Evolutionary conservation across 371 early-diverging fungal genomes (phyloP).

Genomic region (Saksenaea oblongispora): DNA sequence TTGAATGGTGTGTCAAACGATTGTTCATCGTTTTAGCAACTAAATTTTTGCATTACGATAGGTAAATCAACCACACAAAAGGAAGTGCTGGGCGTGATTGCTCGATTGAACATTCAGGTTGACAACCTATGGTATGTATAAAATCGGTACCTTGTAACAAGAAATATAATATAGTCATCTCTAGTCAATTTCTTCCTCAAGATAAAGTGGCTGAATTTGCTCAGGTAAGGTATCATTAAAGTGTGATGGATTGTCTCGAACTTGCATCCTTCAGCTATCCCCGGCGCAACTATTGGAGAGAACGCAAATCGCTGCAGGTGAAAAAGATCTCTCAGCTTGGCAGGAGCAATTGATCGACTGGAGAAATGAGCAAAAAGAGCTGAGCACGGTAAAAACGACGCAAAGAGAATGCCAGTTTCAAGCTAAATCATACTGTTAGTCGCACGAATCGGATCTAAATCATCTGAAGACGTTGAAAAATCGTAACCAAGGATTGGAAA

Average conservation of each 20-base stretch:
- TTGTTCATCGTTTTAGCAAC: background rate
- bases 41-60: slow-evolving; percentile 15
- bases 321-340: slow-evolving; percentile 57
- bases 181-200: slow-evolving; percentile 94
- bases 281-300: slow-evolving; percentile 75
- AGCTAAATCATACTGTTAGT: slow-evolving; percentile 19
- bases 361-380: slow-evolving; percentile 61
- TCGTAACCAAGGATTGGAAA: slow-evolving; percentile 64
- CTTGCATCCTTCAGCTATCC: slow-evolving; percentile 57
- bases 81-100: slow-evolving; percentile 64
- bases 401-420: too few relatives aligned
- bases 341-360: slow-evolving; percentile 70
- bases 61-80: slow-evolving; percentile 59
- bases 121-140: slow-evolving; percentile 89
- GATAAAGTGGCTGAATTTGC: slow-evolving; percentile 94
- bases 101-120: slow-evolving; percentile 84
- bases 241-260: background rate
- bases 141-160: background rate
- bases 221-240: slow-evolving; percentile 42
- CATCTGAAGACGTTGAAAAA: slow-evolving; percentile 55
- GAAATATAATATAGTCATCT: background rate
- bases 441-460: slow-evolving; percentile 56
- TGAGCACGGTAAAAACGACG: slow-evolving; percentile 41
- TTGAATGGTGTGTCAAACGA: slow-evolving; percentile 68
- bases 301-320: slow-evolving; percentile 87